These are phyloP conservation scores for Astrothelium subdiscretum DNA, from an alignment of 495 filamentous ascomycete genomes.

Conservation along the genomic window DNA sequence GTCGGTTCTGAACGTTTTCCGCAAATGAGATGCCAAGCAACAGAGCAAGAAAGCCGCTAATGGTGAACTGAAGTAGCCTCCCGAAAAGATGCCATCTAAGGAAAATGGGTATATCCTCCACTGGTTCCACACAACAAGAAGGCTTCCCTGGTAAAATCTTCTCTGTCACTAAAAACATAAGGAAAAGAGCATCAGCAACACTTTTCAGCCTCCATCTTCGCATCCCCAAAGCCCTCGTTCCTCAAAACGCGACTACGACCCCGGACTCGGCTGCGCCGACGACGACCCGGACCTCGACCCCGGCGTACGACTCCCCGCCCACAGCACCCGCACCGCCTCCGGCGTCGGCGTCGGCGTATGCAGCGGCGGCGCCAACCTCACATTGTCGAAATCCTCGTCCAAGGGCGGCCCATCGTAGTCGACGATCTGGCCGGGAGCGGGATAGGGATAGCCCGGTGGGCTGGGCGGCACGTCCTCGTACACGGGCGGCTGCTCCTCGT, in stretches of 20 bases:
- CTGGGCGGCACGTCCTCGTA: slow-evolving; percentile 89
- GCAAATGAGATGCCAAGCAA: too few relatives aligned
- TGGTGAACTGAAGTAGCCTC: neutral
- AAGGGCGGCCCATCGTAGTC: slow-evolving; percentile 4
- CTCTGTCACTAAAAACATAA: neutral
- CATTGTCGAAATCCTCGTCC: neutral
- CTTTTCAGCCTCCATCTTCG: neutral
- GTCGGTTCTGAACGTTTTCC: too few relatives aligned
- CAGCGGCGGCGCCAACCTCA: too few relatives aligned
- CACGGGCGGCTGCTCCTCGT: slow-evolving; percentile 87
- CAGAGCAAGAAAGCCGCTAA: neutral
- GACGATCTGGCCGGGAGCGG: too few relatives aligned
- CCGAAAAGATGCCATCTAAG: neutral
- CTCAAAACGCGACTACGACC: too few relatives aligned
- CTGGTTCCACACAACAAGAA: neutral
- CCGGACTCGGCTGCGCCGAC: too few relatives aligned
- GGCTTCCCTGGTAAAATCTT: neutral
- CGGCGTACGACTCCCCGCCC: too few relatives aligned
- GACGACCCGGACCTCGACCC: too few relatives aligned
- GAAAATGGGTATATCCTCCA: neutral
- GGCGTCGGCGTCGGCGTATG: too few relatives aligned
- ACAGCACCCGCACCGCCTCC: too few relatives aligned
- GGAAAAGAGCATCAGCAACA: neutral
- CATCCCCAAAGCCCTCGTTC: too few relatives aligned
- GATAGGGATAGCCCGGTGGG: slow-evolving; percentile 77